A percentile compares a stretch with the other conserved stretches of the same genome.
These are phyloP conservation scores for Cladophialophora bantiana DNA, from an alignment of 2,329 filamentous ascomycete species.

Conservation along the genomic window DNA sequence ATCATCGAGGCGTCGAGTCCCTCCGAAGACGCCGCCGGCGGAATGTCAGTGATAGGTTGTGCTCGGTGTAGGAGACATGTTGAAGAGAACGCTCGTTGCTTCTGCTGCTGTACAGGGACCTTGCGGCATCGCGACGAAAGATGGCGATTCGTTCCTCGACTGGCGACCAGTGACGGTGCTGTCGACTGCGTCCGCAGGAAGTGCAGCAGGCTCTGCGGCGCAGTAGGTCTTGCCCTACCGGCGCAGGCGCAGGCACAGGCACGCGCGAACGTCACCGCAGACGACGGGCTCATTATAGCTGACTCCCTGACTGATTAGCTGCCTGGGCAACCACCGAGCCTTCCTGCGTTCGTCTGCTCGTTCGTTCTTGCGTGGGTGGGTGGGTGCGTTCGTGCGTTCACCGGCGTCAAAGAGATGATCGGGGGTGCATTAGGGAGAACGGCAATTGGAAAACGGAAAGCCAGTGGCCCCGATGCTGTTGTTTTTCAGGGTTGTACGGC, in stretches of 20 bases:
- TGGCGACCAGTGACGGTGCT: background rate
- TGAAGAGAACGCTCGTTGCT: slow-evolving; percentile 21
- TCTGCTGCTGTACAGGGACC: background rate
- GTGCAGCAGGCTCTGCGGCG: background rate
- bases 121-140: background rate
- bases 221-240: background rate
- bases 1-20: slow-evolving; percentile 18
- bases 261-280: slow-evolving; percentile 27
- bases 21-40: background rate
- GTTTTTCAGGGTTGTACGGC: too few species aligned
- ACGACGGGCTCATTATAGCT: slow-evolving; percentile 6
- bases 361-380: too few species aligned
- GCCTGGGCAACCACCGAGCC: too few species aligned
- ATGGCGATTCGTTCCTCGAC: background rate
- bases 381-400: too few species aligned
- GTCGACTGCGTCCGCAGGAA: background rate
- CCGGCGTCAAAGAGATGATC: too few species aligned
- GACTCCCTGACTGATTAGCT: background rate
- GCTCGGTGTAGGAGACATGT: slow-evolving; percentile 10
- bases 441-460: too few species aligned
- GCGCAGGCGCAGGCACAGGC: slow-evolving; percentile 21
- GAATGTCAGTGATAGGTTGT: slow-evolving; percentile 13
- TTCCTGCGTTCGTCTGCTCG: too few species aligned
- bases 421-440: too few species aligned
- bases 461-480: too few species aligned